These are phyloP conservation scores for Pseudocercospora eumusae DNA, from an alignment of 2,329 filamentous ascomycete genomes.

Conservation along the genomic window DNA sequence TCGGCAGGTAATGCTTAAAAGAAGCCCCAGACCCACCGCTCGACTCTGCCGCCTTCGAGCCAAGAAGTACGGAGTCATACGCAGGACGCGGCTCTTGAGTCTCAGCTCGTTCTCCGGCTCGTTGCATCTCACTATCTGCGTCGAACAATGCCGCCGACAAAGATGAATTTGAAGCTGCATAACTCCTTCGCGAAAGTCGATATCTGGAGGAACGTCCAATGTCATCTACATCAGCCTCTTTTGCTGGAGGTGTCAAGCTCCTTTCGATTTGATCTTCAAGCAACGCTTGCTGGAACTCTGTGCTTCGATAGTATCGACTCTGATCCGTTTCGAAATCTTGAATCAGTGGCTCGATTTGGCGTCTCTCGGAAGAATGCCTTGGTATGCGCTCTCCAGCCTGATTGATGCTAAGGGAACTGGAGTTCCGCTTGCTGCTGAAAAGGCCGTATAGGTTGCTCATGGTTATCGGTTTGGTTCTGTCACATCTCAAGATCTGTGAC, in stretches of 20 bases:
- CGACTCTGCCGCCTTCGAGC: not conserved
- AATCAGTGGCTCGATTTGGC: slow-evolving; percentile 14
- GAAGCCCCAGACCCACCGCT: not conserved
- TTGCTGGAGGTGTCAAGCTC: slow-evolving; percentile 8
- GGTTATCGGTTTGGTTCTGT: not conserved
- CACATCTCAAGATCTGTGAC: too few relatives aligned
- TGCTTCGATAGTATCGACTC: slow-evolving; percentile 25
- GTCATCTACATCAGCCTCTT: not conserved
- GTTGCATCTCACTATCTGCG: not conserved
- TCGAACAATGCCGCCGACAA: slow-evolving; percentile 17
- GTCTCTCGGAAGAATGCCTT: slow-evolving; percentile 19
- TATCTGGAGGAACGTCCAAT: slow-evolving; percentile 16
- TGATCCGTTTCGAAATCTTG: slow-evolving; percentile 22
- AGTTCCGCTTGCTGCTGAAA: not conserved
- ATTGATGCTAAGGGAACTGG: not conserved
- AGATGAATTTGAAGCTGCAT: slow-evolving; percentile 18
- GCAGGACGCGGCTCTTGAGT: not conserved
- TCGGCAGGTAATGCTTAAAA: not conserved
- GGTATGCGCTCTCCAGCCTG: slow-evolving; percentile 2
- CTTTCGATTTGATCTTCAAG: slow-evolving; percentile 22
- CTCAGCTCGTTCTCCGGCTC: not conserved
- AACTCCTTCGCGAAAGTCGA: slow-evolving; percentile 11
- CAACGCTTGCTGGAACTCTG: slow-evolving; percentile 27
- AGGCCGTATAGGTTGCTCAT: not conserved
- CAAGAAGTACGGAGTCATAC: not conserved